Conservation (phyloP, 2,329 filamentous ascomycete species). For the Epichloe brachyelytri region DNA sequence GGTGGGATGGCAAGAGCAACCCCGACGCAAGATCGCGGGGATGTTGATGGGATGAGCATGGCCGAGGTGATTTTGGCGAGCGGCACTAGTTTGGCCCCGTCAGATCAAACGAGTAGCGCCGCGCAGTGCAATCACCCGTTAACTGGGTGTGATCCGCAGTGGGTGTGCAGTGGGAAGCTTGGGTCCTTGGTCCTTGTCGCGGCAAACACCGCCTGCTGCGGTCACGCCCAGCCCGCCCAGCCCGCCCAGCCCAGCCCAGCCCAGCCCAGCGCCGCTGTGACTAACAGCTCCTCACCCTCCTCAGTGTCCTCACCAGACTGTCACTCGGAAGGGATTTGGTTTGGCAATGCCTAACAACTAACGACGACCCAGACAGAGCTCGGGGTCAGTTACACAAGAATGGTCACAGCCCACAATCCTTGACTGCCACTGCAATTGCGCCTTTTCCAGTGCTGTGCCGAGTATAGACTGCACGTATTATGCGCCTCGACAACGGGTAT, state of each 20-base stretch:
- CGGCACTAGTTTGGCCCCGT: not conserved
- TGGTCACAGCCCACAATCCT: not conserved
- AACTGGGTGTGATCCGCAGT: not conserved
- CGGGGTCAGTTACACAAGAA: not conserved
- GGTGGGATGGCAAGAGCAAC: not conserved
- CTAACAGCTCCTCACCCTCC: not conserved
- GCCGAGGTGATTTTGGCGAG: not conserved
- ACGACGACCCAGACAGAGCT: not conserved
- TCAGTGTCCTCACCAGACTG: no score
- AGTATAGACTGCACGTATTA: no score
- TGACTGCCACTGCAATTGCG: not conserved
- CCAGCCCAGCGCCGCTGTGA: not conserved
- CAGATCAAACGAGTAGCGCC: not conserved
- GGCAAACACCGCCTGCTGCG: slow-evolving; percentile 13
- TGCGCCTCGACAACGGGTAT: no score
- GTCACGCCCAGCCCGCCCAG: slow-evolving; percentile 6
- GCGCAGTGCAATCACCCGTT: not conserved
- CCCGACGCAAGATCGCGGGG: not conserved
- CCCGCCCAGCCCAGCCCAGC: slow-evolving; percentile 9
- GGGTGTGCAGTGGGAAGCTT: not conserved
- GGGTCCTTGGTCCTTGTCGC: slow-evolving; percentile 4
- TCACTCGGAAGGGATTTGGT: no score
- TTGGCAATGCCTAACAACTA: not conserved
- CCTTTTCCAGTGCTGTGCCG: not conserved
- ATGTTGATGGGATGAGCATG: not conserved